Base-by-base conservation (phyloP, 257 asterid species). In the Cynanchum wilfordii region DNA sequence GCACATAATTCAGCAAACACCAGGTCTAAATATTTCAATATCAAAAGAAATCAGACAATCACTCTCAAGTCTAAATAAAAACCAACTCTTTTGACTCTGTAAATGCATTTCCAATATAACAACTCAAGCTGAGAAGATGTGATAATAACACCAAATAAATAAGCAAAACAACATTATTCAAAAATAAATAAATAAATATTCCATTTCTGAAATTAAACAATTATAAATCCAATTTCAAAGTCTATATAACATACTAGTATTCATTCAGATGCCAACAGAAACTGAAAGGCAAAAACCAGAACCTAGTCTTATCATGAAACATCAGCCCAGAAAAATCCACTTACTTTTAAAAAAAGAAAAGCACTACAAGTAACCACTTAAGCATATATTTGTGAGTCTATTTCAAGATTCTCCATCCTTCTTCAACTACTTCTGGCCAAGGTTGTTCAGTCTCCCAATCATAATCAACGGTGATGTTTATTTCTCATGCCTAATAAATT, bases 1-100 rank as follows among this genome's bases (percentile, higher is more conserved):
- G 74, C 69, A 58, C 58, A 79, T 69, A 6, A n/a, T 67, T 57
- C 79, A 71, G 75, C 29, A 60, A 71, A 64, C 5, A 44, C 38
- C 27, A 54, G 38, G 11, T 69, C 4, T 12, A 40, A 68, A 47
- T 56, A 56, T 27, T 24, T 44, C 70, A 17, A 1, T 38, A 33
- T 52, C 8, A 38, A 64, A 74, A 69, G 20, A 22, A 36, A 47
- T 4, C 20, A 27, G 10, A 40, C 38, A 25, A 27, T n/a, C 56
- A 40, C 6, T 30, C 74, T 20, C 25, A 29, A 66, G 40, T 2
- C 29, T 22, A 54, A 70, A 40, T 42, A 44, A 58, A 47, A 67
- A 19, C 7, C 15, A 52, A 54, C n/a, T 33, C 59, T 42, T 49
- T 30, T 50, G 17, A 22, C 27, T 40, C 29, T 10, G 19, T 24